These are phyloP conservation scores for Fusarium luffae DNA, from an alignment of 2,329 filamentous ascomycete species.

Conservation along the genomic window DNA sequence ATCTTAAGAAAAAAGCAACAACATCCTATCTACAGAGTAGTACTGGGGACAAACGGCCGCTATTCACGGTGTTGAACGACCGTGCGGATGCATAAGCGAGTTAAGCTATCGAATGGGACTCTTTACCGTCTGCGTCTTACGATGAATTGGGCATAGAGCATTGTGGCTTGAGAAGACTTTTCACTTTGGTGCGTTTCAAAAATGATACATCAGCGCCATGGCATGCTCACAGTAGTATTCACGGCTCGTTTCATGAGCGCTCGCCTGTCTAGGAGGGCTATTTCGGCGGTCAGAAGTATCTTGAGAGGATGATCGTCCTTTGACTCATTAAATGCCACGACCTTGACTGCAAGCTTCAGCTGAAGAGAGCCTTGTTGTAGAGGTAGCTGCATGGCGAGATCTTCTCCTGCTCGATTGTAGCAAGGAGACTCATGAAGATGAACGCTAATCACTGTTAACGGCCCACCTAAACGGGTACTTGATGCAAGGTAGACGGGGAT, in stretches of 20 bases:
- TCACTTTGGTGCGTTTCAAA: background rate
- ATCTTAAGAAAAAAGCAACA: background rate
- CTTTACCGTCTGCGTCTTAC: background rate
- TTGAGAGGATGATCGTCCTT: background rate
- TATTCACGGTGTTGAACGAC: background rate
- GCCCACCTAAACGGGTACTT: background rate
- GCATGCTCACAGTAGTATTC: background rate
- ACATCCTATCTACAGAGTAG: background rate
- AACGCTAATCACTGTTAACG: background rate
- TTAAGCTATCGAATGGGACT: background rate
- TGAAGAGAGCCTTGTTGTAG: background rate
- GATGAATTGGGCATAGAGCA: background rate
- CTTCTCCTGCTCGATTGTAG: background rate
- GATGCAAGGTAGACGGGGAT: background rate
- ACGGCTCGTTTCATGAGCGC: background rate
- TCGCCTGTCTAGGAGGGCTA: background rate
- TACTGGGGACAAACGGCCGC: no score
- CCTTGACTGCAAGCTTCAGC: background rate
- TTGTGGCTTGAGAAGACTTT: background rate
- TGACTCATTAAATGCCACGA: background rate
- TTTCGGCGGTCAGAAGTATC: background rate
- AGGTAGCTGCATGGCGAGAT: background rate
- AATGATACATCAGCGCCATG: background rate
- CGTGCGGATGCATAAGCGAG: background rate
- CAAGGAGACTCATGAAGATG: background rate